Base-by-base conservation (phyloP, 331 rosid species). In the Malus hybrid region DNA sequence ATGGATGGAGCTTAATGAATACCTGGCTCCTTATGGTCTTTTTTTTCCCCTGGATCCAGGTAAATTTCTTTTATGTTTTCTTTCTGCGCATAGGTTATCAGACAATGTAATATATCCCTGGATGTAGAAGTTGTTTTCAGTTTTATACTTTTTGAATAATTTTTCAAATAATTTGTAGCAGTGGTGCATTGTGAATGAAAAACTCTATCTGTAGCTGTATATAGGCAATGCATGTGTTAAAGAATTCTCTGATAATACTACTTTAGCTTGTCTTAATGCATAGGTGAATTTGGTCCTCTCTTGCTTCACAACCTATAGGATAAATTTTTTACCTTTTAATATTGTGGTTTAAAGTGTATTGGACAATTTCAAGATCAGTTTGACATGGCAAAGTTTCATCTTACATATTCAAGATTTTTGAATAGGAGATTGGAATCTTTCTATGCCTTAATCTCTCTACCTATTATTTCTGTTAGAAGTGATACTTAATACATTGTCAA, bases 21-120 rank as follows among this genome's bases (percentile, higher is more conserved):
- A 88, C 82, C 78, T 94, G 82, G 96, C 90, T 86, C 96, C 97
- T 61, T 86, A 88, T 85, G 99, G 99, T 80, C 84, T 94, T 58
- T 94, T 94, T 86, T 94, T 94, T 83, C 99, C 99, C 52, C 97
- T 94, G 77, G 99, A 94, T 88, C 99, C 99, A 78, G 98, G 98
- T 93, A 69, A 80, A 91, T 80, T 75, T 75, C 11, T 64, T 68
- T 61, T 76, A 24, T 50, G 30, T 52, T 73, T 62, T 55, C 33
- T 36, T 69, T 63, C 16, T 63, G 36, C n/a, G 64, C 60, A 57
- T 70, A 16, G 63, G 50, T 24, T n/a, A 14, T 75, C 33, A 20
- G 58, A 57, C 6, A 71, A 4, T 63, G 63, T 62, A 29, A 33
- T 20, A 20, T 55, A 50, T 56, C 52, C 66, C 22, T 20, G 48